A percentile compares a stretch with the other conserved stretches of the same genome.
These are phyloP conservation scores for Malania oleifera DNA, from an alignment of 164 flowering plant genomes.

Conservation along the genomic window DNA sequence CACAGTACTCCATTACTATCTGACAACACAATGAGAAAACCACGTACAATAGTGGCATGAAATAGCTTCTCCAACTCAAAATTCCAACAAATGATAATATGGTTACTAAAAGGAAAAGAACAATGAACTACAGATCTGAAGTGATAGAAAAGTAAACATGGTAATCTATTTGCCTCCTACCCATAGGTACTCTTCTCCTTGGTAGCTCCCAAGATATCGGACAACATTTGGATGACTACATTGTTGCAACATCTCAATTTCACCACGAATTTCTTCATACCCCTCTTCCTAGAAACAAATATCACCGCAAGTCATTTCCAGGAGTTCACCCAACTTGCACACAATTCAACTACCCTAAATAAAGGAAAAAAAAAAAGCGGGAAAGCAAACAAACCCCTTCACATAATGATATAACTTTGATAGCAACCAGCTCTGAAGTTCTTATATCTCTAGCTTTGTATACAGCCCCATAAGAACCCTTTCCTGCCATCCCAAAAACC, in stretches of 20 bases:
- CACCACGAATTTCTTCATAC: constrained; percentile 97
- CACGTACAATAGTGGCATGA: not conserved
- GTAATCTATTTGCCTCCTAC: no score
- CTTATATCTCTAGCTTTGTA: constrained; percentile 89
- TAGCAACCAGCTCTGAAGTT: constrained; percentile 95
- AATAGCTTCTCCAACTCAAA: not conserved
- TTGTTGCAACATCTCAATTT: constrained; percentile 98
- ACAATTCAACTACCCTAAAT: constrained; percentile 1
- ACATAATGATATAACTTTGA: constrained; percentile 86
- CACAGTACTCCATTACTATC: constrained; percentile 99
- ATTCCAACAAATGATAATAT: not conserved
- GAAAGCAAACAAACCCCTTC: constrained; percentile 68
- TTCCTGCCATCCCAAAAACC: constrained; percentile 52
- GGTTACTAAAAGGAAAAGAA: not conserved
- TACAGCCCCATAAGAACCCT: constrained; percentile 97
- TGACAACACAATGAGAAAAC: constrained; percentile 32
- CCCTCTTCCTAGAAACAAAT: constrained; percentile 79
- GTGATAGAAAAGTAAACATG: not conserved
- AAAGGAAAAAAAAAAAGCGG: not conserved
- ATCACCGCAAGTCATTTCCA: constrained; percentile 1
- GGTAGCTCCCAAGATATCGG: constrained; percentile 97
- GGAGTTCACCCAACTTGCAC: not conserved
- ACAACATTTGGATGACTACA: constrained; percentile 99
- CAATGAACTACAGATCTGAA: not conserved
- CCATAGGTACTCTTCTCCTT: constrained; percentile 98